Evolutionary conservation across 345 rosid genomes (phyloP).

Genomic region (Trapa bicornis): DNA sequence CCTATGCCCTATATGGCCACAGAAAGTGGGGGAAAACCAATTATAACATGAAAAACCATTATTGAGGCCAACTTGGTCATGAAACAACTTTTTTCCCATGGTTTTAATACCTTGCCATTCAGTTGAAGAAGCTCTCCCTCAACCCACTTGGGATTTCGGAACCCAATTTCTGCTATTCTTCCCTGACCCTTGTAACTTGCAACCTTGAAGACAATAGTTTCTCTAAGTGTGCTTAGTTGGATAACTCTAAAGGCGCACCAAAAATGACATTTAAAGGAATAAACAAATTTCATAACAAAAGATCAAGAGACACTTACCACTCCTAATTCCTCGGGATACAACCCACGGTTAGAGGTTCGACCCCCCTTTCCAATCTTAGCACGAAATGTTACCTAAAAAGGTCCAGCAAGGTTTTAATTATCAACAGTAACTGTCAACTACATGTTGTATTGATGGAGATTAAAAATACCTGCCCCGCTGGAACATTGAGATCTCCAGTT

Average conservation of each 20-base stretch:
- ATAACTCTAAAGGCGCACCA: neutral
- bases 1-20: conserved; percentile 49
- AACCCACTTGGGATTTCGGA: conserved; percentile 75
- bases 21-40: neutral
- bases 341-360: conserved; percentile 45
- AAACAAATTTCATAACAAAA: neutral
- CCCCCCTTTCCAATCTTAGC: conserved; percentile 79
- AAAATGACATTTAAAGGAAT: neutral
- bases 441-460: neutral
- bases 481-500: conserved; percentile 97
- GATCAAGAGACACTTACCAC: conserved; percentile 45
- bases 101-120: conserved; percentile 39
- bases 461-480: conserved; percentile 76
- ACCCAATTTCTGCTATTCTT: conserved; percentile 79
- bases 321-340: conserved; percentile 79
- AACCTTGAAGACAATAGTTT: conserved; percentile 27
- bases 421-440: too few relatives aligned
- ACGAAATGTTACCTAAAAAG: conserved; percentile 78
- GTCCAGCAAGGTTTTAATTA: conserved; percentile 2
- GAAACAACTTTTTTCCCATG: neutral
- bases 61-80: neutral
- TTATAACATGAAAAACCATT: neutral
- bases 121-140: conserved; percentile 83
- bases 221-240: neutral
- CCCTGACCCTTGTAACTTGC: conserved; percentile 85